Percentiles rank a stretch among this genome's conserved stretches.
Evolutionary conservation across 1,139 yeast species (phyloP).

Genomic region (Blastobotrys persicus): DNA sequence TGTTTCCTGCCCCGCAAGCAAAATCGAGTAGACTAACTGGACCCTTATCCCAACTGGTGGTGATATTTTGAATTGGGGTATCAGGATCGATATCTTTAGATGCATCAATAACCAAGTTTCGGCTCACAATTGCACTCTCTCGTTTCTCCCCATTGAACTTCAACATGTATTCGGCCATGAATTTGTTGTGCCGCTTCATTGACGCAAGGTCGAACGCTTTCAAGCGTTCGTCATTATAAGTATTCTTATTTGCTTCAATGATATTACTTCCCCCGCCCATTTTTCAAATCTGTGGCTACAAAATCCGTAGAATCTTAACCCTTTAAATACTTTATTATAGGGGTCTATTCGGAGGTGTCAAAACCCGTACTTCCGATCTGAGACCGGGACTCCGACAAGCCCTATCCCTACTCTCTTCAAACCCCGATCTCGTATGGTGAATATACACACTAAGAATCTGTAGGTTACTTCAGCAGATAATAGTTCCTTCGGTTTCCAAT

Average conservation of each 20-base stretch:
- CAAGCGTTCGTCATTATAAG: not conserved
- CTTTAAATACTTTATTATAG: too few relatives aligned
- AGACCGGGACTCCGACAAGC: too few relatives aligned
- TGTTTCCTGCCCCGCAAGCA: conserved; percentile 35
- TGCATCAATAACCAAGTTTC: not conserved
- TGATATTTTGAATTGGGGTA: not conserved
- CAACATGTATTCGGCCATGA: not conserved
- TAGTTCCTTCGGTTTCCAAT: too few relatives aligned
- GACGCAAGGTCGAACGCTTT: not conserved
- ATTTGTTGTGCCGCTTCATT: not conserved
- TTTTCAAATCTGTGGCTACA: not conserved
- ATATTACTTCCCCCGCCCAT: not conserved
- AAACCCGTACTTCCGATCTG: too few relatives aligned
- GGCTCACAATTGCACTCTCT: not conserved
- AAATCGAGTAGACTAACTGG: conserved; percentile 32
- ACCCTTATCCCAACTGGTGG: conserved; percentile 9
- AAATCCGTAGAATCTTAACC: too few relatives aligned
- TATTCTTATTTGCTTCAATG: not conserved
- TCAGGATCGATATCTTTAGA: not conserved
- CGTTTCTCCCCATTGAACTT: not conserved
- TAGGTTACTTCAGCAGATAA: too few relatives aligned
- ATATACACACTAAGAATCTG: too few relatives aligned
- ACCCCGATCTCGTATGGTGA: too few relatives aligned
- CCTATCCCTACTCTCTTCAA: too few relatives aligned
- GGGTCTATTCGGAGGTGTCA: too few relatives aligned